Evolutionary conservation across 2,329 filamentous ascomycete genomes (phyloP).

Genomic region (Hypomyces rosellus): DNA sequence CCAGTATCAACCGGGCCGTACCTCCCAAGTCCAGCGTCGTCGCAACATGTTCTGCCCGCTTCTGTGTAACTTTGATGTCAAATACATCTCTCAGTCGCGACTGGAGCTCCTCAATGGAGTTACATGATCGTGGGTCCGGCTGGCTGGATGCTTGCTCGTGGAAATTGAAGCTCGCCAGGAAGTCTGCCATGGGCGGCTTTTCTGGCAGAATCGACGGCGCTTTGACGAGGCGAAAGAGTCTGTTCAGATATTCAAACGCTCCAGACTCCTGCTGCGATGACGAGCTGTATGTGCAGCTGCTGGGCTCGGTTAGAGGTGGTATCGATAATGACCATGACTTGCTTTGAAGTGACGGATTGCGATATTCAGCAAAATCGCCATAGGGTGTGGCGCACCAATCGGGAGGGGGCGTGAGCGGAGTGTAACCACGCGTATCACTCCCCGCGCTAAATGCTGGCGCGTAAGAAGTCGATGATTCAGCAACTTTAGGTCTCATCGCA

Average conservation of each 20-base stretch:
- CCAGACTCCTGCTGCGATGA: constrained; percentile 16
- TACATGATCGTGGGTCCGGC: constrained; percentile 20
- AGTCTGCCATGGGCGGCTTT: constrained; percentile 29
- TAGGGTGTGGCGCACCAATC: constrained; percentile 1
- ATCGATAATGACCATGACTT: constrained; percentile 3
- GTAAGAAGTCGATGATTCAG: neutral
- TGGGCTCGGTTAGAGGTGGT: constrained; percentile 6
- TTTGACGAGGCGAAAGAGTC: constrained; percentile 15
- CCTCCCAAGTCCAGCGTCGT: constrained; percentile 41
- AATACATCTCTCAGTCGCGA: constrained; percentile 36
- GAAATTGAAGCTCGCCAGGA: constrained; percentile 32
- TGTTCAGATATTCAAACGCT: constrained; percentile 12
- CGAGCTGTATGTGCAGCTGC: neutral
- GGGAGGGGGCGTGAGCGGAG: constrained; percentile 8
- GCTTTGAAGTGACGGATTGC: neutral
- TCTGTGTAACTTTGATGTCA: constrained; percentile 37
- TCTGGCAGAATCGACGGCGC: neutral
- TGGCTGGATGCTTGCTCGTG: constrained; percentile 4
- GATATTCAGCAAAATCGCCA: neutral
- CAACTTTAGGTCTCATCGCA: neutral
- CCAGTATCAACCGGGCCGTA: constrained; percentile 38
- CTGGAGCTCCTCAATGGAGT: constrained; percentile 40
- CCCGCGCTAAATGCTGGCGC: neutral
- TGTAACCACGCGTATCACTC: constrained; percentile 3
- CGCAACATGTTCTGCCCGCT: constrained; percentile 44